These are phyloP conservation scores for Tricholoma saponaceum DNA, from an alignment of 768 basidiomycete genomes.

Conservation along the genomic window DNA sequence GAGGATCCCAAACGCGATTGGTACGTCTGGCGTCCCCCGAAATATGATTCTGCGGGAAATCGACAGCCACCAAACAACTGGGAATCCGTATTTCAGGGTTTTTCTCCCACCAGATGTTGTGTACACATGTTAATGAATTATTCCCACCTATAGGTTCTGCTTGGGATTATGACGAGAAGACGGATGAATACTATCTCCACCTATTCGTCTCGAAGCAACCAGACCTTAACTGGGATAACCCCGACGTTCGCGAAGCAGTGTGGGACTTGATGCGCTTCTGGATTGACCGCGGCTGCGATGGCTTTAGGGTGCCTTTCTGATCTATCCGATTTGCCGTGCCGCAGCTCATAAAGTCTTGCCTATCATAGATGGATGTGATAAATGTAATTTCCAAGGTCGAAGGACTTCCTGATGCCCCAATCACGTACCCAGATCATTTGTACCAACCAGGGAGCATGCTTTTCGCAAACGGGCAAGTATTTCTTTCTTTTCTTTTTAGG, in stretches of 20 bases:
- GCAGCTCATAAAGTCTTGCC: background rate
- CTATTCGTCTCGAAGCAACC: constrained; percentile 65
- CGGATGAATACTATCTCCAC: constrained; percentile 72
- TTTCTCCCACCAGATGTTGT: background rate
- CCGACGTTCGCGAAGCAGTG: constrained; percentile 51
- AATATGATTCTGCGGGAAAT: constrained; percentile 46
- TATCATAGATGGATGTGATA: constrained; percentile 62
- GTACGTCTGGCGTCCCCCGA: constrained; percentile 72
- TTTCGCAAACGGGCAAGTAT: constrained; percentile 55
- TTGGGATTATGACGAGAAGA: constrained; percentile 65
- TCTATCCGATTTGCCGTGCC: background rate
- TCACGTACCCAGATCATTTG: constrained; percentile 44
- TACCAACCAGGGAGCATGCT: constrained; percentile 52
- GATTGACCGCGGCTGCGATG: constrained; percentile 72
- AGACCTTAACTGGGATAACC: constrained; percentile 76
- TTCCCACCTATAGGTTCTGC: constrained; percentile 46
- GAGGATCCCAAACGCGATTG: constrained; percentile 63
- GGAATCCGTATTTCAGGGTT: constrained; percentile 63
- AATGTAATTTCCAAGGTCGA: constrained; percentile 61
- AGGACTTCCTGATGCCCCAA: constrained; percentile 63
- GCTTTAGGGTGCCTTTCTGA: constrained; percentile 54
- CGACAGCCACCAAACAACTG: constrained; percentile 71
- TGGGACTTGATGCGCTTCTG: constrained; percentile 69
- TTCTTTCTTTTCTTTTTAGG: background rate
- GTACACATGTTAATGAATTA: background rate